A percentile compares a stretch with the other conserved stretches of the same genome.
Evolutionary conservation across 805 yeast genomes (phyloP).

Genomic region (Clavispora santaluciae): DNA sequence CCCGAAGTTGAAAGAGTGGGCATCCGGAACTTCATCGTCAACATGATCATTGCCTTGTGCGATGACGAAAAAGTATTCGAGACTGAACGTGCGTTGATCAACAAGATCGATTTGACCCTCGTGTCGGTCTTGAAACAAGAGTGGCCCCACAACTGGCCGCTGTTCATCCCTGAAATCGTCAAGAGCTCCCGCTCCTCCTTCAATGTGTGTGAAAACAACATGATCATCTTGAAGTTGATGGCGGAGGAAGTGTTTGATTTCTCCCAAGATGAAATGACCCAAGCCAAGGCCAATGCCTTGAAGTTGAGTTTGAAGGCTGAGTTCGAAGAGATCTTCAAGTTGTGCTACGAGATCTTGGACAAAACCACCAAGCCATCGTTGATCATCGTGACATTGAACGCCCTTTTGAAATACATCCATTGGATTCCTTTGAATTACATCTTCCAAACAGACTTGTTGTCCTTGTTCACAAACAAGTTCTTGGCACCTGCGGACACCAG

Average conservation of each 20-base stretch:
- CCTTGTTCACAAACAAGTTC: slow-evolving; percentile 68
- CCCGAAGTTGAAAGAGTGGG: slow-evolving; percentile 89
- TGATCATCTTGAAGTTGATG: slow-evolving; percentile 82
- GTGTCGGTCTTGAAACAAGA: slow-evolving; percentile 95
- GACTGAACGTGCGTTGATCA: slow-evolving; percentile 75
- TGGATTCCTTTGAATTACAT: slow-evolving; percentile 93
- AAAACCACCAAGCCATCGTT: slow-evolving; percentile 82
- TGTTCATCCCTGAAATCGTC: slow-evolving; percentile 89
- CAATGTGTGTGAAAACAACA: slow-evolving; percentile 96
- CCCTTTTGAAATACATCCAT: slow-evolving; percentile 78
- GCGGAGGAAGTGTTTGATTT: slow-evolving; percentile 96
- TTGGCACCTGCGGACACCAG: slow-evolving; percentile 75
- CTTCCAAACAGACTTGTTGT: slow-evolving; percentile 80
- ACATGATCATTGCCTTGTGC: slow-evolving; percentile 89
- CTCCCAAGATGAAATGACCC: slow-evolving; percentile 95
- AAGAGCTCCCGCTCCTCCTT: slow-evolving; percentile 76
- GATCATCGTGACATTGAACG: slow-evolving; percentile 76
- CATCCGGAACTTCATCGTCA: slow-evolving; percentile 87
- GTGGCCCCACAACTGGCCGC: slow-evolving; percentile 99
- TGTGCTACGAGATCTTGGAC: slow-evolving; percentile 90
- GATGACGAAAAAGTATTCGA: slow-evolving; percentile 72
- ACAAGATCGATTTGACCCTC: slow-evolving; percentile 88
- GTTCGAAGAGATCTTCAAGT: slow-evolving; percentile 86
- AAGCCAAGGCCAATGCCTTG: slow-evolving; percentile 81
- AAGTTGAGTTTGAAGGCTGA: slow-evolving; percentile 83